Conservation (phyloP, 2,329 filamentous ascomycete species). For the Fusarium fujikuroi region DNA sequence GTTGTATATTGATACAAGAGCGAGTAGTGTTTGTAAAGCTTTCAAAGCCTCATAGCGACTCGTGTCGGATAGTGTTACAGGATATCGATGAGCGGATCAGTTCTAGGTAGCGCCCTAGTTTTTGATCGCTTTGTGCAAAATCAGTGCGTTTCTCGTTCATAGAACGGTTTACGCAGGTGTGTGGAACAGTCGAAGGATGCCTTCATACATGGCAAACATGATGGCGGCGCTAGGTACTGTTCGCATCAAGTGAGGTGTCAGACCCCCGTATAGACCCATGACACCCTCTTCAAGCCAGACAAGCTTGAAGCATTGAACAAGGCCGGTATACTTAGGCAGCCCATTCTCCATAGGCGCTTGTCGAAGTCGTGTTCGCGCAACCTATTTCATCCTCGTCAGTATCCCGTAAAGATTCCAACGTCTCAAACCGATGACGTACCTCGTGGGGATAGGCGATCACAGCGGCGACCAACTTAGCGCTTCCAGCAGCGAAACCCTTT, state of each 20-base stretch:
- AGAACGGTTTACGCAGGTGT: slow-evolving; percentile 46
- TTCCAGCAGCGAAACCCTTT: slow-evolving; percentile 80
- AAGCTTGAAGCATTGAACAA: slow-evolving; percentile 87
- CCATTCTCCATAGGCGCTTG: slow-evolving; percentile 81
- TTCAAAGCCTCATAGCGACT: neutral
- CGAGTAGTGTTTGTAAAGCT: neutral
- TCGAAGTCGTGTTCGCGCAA: slow-evolving; percentile 83
- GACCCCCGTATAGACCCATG: slow-evolving; percentile 85
- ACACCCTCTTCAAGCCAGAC: slow-evolving; percentile 91
- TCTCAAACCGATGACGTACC: slow-evolving; percentile 57
- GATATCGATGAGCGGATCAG: neutral
- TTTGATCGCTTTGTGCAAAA: neutral
- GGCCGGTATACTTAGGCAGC: slow-evolving; percentile 84
- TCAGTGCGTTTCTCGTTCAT: neutral
- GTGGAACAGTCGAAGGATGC: slow-evolving; percentile 62
- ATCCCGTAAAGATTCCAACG: neutral
- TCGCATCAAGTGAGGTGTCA: slow-evolving; percentile 90
- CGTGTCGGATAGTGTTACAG: slow-evolving; percentile 26
- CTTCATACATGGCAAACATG: slow-evolving; percentile 91
- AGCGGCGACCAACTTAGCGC: slow-evolving; percentile 86
- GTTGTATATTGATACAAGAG: slow-evolving; percentile 19
- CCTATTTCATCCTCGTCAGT: slow-evolving; percentile 55
- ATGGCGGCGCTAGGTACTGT: slow-evolving; percentile 94
- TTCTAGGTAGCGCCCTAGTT: neutral
- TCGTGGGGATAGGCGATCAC: slow-evolving; percentile 93